Percentiles rank a stretch among this genome's conserved stretches.
Conservation (phyloP, 2,329 filamentous ascomycete species). For the Aaosphaeria arxii region DNA sequence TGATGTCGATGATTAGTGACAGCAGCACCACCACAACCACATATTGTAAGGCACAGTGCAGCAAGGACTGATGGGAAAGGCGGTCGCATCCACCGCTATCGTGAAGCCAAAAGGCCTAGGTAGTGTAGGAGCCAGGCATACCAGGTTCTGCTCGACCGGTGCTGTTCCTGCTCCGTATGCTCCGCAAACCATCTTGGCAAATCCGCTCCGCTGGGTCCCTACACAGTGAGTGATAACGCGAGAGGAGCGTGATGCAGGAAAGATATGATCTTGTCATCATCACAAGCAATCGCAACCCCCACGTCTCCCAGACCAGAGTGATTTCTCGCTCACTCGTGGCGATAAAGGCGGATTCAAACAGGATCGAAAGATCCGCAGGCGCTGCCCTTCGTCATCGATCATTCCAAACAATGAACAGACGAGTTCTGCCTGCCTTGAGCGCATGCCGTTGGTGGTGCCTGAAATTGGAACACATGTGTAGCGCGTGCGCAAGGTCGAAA, state of each 20-base stretch:
- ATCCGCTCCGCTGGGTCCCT: constrained; percentile 22
- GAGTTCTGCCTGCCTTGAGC: neutral
- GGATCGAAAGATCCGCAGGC: too few species aligned
- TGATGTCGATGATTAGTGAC: neutral
- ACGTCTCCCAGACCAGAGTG: constrained; percentile 4
- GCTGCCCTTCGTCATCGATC: constrained; percentile 1
- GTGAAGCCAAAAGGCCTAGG: too few species aligned
- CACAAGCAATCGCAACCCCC: constrained; percentile 11
- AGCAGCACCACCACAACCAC: neutral
- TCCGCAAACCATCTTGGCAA: constrained; percentile 24
- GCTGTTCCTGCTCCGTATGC: constrained; percentile 1
- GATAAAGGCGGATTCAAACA: too few species aligned
- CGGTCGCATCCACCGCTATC: too few species aligned
- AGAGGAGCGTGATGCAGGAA: constrained; percentile 27
- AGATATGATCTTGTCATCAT: constrained; percentile 26
- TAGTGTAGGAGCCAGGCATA: too few species aligned
- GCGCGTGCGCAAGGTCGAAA: too few species aligned
- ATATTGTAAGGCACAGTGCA: too few species aligned
- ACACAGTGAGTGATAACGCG: constrained; percentile 28
- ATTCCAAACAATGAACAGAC: constrained; percentile 15
- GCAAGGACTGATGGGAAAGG: too few species aligned
- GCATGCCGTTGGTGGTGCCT: neutral
- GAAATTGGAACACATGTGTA: neutral
- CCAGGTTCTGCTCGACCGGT: too few species aligned
- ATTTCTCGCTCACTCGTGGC: too few species aligned